phyloP scores from a whole-genome alignment of 2,329 filamentous ascomycete species.

The Graphiopsis chlorocephala region DNA sequence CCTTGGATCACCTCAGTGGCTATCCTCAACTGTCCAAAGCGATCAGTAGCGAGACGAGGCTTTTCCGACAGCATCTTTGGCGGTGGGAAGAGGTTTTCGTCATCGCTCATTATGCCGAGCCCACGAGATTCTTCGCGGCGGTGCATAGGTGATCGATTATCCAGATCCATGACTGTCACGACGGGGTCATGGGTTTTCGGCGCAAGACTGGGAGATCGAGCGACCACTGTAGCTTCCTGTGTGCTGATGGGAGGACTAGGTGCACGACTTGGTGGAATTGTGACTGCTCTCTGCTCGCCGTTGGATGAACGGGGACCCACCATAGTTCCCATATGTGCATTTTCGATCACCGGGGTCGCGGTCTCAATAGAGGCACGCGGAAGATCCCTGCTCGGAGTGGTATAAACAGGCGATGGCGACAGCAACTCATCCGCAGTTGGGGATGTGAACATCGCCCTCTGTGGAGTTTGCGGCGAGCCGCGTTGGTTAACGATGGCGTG shows the following conservation, averaged over 20 bases:
- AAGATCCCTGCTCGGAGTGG: background rate
- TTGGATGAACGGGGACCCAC: constrained; percentile 27
- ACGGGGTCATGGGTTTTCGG: background rate
- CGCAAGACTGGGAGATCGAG: background rate
- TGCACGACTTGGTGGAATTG: constrained; percentile 21
- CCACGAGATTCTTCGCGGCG: constrained; percentile 26
- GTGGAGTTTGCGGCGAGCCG: background rate
- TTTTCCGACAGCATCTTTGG: constrained; percentile 23
- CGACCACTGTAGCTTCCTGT: background rate
- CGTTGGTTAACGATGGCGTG: background rate
- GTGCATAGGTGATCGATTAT: constrained; percentile 15
- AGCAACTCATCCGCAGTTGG: constrained; percentile 8
- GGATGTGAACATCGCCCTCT: constrained; percentile 6
- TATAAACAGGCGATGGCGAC: background rate
- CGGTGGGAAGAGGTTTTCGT: constrained; percentile 26
- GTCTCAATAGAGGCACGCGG: background rate
- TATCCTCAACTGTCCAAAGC: constrained; percentile 32
- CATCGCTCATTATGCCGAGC: constrained; percentile 24
- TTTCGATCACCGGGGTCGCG: constrained; percentile 29
- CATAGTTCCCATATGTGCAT: constrained; percentile 29
- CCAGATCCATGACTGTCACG: background rate
- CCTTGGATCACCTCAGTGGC: constrained; percentile 24
- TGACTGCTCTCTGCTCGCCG: constrained; percentile 27
- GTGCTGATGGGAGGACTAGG: constrained; percentile 18
- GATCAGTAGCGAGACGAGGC: constrained; percentile 28